Evolutionary conservation across 1,284 basidiomycete species (phyloP).

Genomic region (Athelia sp.): DNA sequence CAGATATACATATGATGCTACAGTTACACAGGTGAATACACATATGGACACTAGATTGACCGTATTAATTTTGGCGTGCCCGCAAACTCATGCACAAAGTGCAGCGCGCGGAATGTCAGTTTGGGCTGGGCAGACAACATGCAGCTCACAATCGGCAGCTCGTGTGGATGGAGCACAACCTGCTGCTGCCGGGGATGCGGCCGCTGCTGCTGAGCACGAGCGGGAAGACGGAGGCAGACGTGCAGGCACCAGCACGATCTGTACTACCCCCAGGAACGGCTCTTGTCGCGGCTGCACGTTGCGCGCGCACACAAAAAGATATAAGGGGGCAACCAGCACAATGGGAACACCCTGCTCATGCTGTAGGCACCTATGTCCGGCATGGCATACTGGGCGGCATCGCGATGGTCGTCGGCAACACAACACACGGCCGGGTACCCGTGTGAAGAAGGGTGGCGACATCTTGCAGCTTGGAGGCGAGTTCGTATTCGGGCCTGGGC

Average conservation of each 20-base stretch:
- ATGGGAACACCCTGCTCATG: slow-evolving; percentile 21
- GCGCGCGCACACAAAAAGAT: too few species aligned
- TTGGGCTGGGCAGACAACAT: slow-evolving; percentile 21
- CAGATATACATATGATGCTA: too few species aligned
- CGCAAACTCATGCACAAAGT: too few species aligned
- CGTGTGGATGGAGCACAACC: slow-evolving; percentile 66
- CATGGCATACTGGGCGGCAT: slow-evolving; percentile 62
- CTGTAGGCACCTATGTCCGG: slow-evolving; percentile 55
- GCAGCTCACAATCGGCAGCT: slow-evolving; percentile 55
- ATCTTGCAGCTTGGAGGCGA: slow-evolving; percentile 81
- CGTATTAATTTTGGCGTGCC: too few species aligned
- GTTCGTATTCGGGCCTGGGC: slow-evolving; percentile 82
- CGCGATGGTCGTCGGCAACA: slow-evolving; percentile 64
- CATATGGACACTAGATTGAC: too few species aligned
- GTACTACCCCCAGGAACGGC: slow-evolving; percentile 51
- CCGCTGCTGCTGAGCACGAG: slow-evolving; percentile 47
- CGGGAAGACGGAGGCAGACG: slow-evolving; percentile 45
- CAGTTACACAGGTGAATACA: too few species aligned
- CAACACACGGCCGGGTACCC: slow-evolving; percentile 67
- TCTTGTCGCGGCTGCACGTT: slow-evolving; percentile 50
- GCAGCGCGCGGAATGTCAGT: too few species aligned
- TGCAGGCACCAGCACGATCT: slow-evolving; percentile 53
- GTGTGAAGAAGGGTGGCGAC: slow-evolving; percentile 78
- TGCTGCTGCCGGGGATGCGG: slow-evolving; percentile 54
- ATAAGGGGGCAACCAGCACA: too few species aligned